Evolutionary conservation across 495 filamentous ascomycete species (phyloP), one percentile per base, ranked within the genome.

Genomic region (Tuber calosporum): DNA sequence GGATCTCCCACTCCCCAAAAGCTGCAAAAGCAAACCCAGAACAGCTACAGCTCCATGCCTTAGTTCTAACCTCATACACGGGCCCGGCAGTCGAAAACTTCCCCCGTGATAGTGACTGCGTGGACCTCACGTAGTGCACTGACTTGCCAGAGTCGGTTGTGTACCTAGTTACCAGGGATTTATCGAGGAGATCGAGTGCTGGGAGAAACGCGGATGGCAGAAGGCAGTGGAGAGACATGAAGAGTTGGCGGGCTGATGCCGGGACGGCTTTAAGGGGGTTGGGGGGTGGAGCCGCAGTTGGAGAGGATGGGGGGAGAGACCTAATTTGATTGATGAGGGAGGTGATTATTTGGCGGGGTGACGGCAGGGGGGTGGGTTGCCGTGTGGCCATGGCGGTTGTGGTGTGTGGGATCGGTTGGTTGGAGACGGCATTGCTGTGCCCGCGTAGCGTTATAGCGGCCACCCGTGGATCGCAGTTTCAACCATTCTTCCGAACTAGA

Each of bases 151-250:
- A 7, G 7, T 30, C 53, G n/a, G 70, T 38, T 4, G 15, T 39
- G 45, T 69, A 81, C 0, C 84, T 86, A 62, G 83, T 86, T 36
- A 92, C 87, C 1, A 89, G 84, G 26, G 82, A 76, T 17, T 89
- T 87, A 75, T 92, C 90, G 30, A 92, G 83, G 34, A 92, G 85
- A 72, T 91, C 89, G 2, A 92, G 84, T 3, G 90, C 89, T 5
- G 88, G 86, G 2, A 90, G 87, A 30, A 89, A 79, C 37, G 85
- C 85, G 72, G 84, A 85, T 1, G 87, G 87, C 66, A 88, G 85
- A 5, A 89, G 81, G 67, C 84, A 86, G 80, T 88, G 87, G 22
- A 89, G 82, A 15, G 86, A 86, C 40, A 87, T 75, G 72, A 89
- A 79, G 26, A 86, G 66, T 40, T 84, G 82, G 73, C 85, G 86